Evolutionary conservation across 2,329 filamentous ascomycete species (phyloP), one percentile per base, ranked within the genome.

Genomic region (Magnaporthiopsis rhizophila): DNA sequence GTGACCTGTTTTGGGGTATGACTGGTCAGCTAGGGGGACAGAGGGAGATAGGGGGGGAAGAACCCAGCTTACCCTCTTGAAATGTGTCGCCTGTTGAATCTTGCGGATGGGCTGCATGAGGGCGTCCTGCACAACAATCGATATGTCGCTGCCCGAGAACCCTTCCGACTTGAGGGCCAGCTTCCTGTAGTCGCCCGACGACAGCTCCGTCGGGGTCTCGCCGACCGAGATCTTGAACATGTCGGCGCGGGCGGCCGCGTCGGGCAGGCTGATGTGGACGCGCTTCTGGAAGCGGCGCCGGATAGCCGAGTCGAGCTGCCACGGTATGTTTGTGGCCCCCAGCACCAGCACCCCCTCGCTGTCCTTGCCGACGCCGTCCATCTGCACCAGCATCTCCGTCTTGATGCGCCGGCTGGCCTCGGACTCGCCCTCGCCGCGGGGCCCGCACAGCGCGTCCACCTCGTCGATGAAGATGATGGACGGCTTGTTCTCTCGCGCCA

Each of bases 171-270:
- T 80, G 71, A 90, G 83, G 3, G 90, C 92, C 68, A 99, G 79
- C 65, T 88, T 86, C 69, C 88, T 86, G 76, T 87, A 98, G 75
- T 99, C 95, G 45, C 86, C 84, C 21, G 85, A 78, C 65, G 86
- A 87, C 66, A 99, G 82, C 57, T 92, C 88, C 68, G 93, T 97
- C 18, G 95, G 92, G 13, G 96, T 99, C 66, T 88, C 88, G 67
- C 95, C 95, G n/a, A 99, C 88, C 21, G 92, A 89, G 64, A 99
- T 83, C 80, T 96, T 94, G 78, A 98, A 97, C 93, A 97, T 97
- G 68, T 81, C 92, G 73, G 93, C 93, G 67, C 95, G 86, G 30
- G 94, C 95, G 21, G 91, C 89, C 58, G 88, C 72, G 74, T 99
- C 95, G 8, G 95, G 95, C 59, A 99, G 80, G 68, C 90, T 92